A percentile compares a stretch with the other conserved stretches of the same genome.
These are phyloP conservation scores for Baudoinia panamericana DNA, from an alignment of 495 filamentous ascomycete species.

Conservation along the genomic window DNA sequence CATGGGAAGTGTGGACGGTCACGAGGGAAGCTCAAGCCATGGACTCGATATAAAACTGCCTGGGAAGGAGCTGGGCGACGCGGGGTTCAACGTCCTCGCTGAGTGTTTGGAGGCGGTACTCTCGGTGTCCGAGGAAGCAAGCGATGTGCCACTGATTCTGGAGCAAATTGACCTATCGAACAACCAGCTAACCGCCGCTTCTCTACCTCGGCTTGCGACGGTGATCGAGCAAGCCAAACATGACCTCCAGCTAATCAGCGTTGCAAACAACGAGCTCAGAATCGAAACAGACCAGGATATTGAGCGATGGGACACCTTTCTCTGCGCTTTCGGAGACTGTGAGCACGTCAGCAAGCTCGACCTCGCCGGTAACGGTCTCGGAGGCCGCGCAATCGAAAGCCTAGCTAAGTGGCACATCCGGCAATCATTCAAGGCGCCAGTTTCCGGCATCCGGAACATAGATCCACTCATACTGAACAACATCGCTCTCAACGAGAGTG, in stretches of 20 bases:
- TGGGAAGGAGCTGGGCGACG: conserved; percentile 33
- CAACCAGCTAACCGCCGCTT: conserved; percentile 32
- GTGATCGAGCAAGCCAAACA: conserved; percentile 30
- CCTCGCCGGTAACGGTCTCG: conserved; percentile 34
- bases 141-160: conserved; percentile 30
- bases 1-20: background rate
- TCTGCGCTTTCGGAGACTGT: conserved; percentile 34
- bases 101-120: conserved; percentile 32
- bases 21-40: conserved; percentile 10
- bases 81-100: conserved; percentile 33
- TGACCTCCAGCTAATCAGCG: conserved; percentile 37
- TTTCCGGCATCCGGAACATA: conserved; percentile 35
- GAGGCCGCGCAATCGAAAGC: conserved; percentile 33
- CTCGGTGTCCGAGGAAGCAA: conserved; percentile 25
- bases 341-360: conserved; percentile 35
- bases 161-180: conserved; percentile 36
- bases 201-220: conserved; percentile 30
- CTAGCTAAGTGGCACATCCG: conserved; percentile 33
- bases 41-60: conserved; percentile 37
- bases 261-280: conserved; percentile 35
- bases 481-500: conserved; percentile 28
- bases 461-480: conserved; percentile 34
- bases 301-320: conserved; percentile 34
- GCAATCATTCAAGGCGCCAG: conserved; percentile 21
- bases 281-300: conserved; percentile 29